Evolutionary conservation across 148 eudicot genomes (phyloP).

Genomic region (Drosera capensis): DNA sequence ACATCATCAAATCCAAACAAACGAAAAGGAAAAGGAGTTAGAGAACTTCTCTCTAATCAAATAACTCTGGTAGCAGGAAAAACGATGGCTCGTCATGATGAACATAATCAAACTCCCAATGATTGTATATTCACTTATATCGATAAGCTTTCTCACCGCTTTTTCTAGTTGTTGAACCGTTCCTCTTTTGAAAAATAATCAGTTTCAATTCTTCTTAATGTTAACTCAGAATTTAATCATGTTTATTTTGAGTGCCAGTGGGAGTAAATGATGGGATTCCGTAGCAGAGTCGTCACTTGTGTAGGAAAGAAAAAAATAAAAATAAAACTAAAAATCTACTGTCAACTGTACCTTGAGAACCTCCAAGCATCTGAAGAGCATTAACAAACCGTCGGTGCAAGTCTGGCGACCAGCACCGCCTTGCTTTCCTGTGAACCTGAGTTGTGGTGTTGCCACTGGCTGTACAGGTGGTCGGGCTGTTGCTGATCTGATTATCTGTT

Average conservation of each 20-base stretch:
- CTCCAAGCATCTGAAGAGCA: constrained; percentile 97
- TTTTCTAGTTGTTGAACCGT: no score
- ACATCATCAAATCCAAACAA: constrained; percentile 1
- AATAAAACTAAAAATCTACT: background rate
- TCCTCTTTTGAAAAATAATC: no score
- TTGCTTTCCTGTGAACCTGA: constrained; percentile 62
- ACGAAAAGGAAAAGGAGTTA: background rate
- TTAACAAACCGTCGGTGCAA: constrained; percentile 88
- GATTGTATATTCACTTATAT: no score
- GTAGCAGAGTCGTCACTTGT: no score
- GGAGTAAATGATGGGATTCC: no score
- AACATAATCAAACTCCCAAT: no score
- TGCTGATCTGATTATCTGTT: constrained; percentile 12
- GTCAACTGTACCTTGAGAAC: constrained; percentile 66
- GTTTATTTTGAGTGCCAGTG: no score
- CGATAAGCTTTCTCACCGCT: no score
- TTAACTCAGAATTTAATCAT: no score
- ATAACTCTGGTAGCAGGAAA: background rate
- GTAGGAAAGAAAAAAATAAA: background rate
- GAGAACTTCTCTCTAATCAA: background rate
- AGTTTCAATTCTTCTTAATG: no score
- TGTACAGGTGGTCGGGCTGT: constrained; percentile 13
- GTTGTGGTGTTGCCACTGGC: constrained; percentile 7
- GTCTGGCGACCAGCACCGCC: constrained; percentile 99
- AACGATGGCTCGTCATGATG: constrained; percentile 13